Evolutionary conservation across 2,329 filamentous ascomycete genomes (phyloP).

Genomic region (Cladosporium austrohemisphaericum): DNA sequence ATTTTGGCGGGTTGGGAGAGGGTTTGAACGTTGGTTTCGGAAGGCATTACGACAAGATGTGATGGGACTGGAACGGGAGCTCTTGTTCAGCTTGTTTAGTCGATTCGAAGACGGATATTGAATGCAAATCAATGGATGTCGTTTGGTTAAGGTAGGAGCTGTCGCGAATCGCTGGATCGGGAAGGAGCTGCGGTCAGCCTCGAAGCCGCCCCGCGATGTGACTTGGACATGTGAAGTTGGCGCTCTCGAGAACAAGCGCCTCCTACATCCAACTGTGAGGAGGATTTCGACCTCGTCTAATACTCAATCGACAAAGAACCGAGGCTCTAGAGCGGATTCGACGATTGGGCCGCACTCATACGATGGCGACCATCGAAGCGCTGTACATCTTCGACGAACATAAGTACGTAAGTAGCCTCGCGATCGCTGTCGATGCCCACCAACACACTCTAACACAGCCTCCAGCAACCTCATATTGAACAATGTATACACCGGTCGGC

Average conservation of each 20-base stretch:
- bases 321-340: too few relatives aligned
- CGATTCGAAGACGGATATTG: neutral
- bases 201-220: too few relatives aligned
- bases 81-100: too few relatives aligned
- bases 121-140: neutral
- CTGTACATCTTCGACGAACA: slow-evolving; percentile 96
- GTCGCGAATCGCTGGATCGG: slow-evolving; percentile 8
- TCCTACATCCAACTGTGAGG: too few relatives aligned
- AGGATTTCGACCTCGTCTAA: too few relatives aligned
- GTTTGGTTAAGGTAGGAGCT: neutral
- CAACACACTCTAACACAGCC: slow-evolving; percentile 9
- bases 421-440: slow-evolving; percentile 14
- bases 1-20: slow-evolving; percentile 11
- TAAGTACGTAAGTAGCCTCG: slow-evolving; percentile 58
- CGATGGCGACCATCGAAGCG: slow-evolving; percentile 77
- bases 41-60: too few relatives aligned
- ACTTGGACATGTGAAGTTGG: too few relatives aligned
- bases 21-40: slow-evolving; percentile 2
- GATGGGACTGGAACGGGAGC: too few relatives aligned
- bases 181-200: too few relatives aligned
- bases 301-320: too few relatives aligned
- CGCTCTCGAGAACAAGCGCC: too few relatives aligned
- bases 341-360: neutral
- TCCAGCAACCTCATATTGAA: slow-evolving; percentile 72
- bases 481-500: slow-evolving; percentile 81